Evolutionary conservation across 805 yeast species (phyloP).

Genomic region (Teunomyces aglyptinius): DNA sequence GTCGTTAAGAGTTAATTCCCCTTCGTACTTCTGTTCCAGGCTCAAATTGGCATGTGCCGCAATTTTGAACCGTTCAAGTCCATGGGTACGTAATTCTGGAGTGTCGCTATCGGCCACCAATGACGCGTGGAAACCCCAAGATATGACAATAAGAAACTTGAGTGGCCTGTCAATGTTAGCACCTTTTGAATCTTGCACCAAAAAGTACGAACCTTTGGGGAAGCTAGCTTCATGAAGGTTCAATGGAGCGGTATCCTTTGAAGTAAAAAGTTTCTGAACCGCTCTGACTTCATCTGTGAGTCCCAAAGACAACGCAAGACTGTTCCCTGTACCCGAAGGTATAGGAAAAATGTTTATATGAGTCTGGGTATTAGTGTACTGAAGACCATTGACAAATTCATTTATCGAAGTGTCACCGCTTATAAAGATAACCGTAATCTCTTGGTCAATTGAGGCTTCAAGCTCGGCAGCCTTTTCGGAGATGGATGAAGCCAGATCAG

Average conservation of each 20-base stretch:
- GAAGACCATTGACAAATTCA: slow-evolving; percentile 64
- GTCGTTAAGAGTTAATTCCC: slow-evolving; percentile 25
- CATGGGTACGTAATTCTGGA: slow-evolving; percentile 61
- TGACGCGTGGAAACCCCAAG: slow-evolving; percentile 87
- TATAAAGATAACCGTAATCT: slow-evolving; percentile 53
- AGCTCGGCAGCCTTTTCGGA: slow-evolving; percentile 36
- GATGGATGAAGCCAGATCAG: slow-evolving; percentile 41
- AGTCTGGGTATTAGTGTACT: slow-evolving; percentile 1
- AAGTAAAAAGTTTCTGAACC: slow-evolving; percentile 33
- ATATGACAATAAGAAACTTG: slow-evolving; percentile 61
- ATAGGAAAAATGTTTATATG: slow-evolving; percentile 36
- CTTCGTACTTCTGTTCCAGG: slow-evolving; percentile 52
- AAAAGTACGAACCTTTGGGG: slow-evolving; percentile 30
- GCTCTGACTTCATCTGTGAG: slow-evolving; percentile 26
- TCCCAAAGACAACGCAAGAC: slow-evolving; percentile 64
- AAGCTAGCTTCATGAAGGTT: slow-evolving; percentile 45
- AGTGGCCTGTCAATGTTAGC: slow-evolving; percentile 16
- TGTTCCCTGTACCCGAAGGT: slow-evolving; percentile 89
- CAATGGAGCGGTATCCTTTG: slow-evolving; percentile 31
- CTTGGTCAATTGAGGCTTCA: slow-evolving; percentile 9
- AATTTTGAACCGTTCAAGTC: slow-evolving; percentile 61
- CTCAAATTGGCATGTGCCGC: slow-evolving; percentile 62
- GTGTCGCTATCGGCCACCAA: slow-evolving; percentile 78
- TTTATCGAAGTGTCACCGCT: slow-evolving; percentile 87
- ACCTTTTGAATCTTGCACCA: slow-evolving; percentile 18